Evolutionary conservation across 2,329 filamentous ascomycete genomes (phyloP).

Genomic region (Fusarium humuli): DNA sequence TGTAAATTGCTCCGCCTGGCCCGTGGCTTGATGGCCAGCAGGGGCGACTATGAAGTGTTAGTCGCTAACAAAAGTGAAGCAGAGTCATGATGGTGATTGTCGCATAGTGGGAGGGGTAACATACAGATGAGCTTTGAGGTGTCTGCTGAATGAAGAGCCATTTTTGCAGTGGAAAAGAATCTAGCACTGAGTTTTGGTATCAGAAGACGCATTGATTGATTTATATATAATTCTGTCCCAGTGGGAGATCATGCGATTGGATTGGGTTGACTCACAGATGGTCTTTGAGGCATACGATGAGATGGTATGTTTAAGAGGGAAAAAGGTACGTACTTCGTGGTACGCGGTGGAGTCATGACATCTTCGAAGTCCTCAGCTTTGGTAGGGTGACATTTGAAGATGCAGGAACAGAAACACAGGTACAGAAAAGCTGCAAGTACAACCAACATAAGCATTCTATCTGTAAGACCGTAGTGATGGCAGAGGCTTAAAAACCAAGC

Average conservation of each 20-base stretch:
- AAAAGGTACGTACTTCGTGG: conserved; percentile 35
- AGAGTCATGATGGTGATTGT: conserved; percentile 11
- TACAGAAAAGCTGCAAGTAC: neutral
- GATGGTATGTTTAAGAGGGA: conserved; percentile 24
- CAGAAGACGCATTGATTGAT: conserved; percentile 42
- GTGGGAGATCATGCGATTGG: conserved; percentile 25
- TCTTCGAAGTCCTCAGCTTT: conserved; percentile 27
- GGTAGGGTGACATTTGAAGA: conserved; percentile 14
- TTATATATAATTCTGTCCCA: conserved; percentile 10
- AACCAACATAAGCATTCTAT: neutral
- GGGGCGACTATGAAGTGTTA: conserved; percentile 66
- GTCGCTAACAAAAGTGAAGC: neutral
- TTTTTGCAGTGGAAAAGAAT: conserved; percentile 49
- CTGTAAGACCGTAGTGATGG: neutral
- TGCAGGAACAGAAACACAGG: neutral
- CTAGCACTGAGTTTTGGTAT: conserved; percentile 24
- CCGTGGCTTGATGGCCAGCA: conserved; percentile 65
- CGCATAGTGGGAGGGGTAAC: conserved; percentile 35
- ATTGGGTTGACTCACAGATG: conserved; percentile 23
- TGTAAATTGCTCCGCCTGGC: conserved; percentile 82
- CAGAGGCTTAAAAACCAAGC: neutral
- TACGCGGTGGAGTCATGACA: conserved; percentile 38
- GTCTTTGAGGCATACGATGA: conserved; percentile 24
- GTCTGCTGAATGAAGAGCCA: conserved; percentile 59
- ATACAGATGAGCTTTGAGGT: conserved; percentile 63